These are phyloP conservation scores for Actinomortierella ambigua DNA, from an alignment of 371 early-diverging fungal genomes.

Conservation along the genomic window DNA sequence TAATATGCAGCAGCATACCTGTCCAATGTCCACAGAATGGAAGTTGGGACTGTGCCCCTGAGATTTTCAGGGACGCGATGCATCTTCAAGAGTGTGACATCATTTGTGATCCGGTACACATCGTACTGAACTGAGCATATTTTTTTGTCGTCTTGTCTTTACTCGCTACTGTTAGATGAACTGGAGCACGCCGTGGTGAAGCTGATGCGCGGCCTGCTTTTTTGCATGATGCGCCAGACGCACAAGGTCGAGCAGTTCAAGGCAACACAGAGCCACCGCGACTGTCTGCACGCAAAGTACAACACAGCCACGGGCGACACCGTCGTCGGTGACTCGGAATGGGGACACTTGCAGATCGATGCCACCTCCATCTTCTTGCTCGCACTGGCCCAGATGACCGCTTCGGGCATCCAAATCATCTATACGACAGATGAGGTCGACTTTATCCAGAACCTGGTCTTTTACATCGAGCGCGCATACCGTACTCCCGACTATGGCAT, in stretches of 20 bases:
- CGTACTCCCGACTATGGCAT: slow-evolving; percentile 88
- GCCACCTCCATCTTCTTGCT: slow-evolving; percentile 86
- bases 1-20: too few species aligned
- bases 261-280: slow-evolving; percentile 69
- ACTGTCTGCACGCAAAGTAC: slow-evolving; percentile 90
- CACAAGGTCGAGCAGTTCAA: slow-evolving; percentile 85
- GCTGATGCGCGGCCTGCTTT: slow-evolving; percentile 84
- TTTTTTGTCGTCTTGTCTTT: neutral
- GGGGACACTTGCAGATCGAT: slow-evolving; percentile 87
- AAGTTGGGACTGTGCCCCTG: too few species aligned
- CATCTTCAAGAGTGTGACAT: too few species aligned
- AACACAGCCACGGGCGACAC: slow-evolving; percentile 85
- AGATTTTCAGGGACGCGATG: too few species aligned
- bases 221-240: slow-evolving; percentile 88
- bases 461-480: slow-evolving; percentile 81
- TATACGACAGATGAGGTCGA: slow-evolving; percentile 89
- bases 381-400: slow-evolving; percentile 86
- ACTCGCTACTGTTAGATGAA: slow-evolving; percentile 59
- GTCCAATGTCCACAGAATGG: too few species aligned
- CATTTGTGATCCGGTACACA: too few species aligned
- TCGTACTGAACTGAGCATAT: too few species aligned
- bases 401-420: slow-evolving; percentile 77
- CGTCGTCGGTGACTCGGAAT: slow-evolving; percentile 86
- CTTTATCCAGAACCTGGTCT: slow-evolving; percentile 90
- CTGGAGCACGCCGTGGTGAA: slow-evolving; percentile 87